Evolutionary conservation across 2,329 filamentous ascomycete genomes (phyloP).

Genomic region (Teratosphaeria epicoccoides): DNA sequence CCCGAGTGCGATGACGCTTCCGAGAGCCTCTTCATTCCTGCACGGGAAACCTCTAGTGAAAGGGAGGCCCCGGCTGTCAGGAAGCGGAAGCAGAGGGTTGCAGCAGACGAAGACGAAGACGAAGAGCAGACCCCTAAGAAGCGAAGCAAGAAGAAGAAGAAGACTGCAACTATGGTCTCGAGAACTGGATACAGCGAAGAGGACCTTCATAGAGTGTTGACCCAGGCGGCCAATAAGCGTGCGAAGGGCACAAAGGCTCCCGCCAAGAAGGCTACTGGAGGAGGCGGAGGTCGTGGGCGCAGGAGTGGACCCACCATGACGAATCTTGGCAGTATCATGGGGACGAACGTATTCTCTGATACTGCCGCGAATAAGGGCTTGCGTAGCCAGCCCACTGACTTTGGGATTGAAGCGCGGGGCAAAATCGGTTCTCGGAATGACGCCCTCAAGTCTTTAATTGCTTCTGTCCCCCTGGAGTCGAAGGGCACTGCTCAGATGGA

Average conservation of each 20-base stretch:
- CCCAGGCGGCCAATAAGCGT: constrained; percentile 2
- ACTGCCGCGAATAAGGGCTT: constrained; percentile 9
- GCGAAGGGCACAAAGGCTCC: background rate
- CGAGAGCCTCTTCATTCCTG: constrained; percentile 6
- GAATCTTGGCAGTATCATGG: constrained; percentile 10
- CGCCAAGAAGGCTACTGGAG: constrained; percentile 3
- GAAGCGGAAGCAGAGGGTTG: constrained; percentile 1
- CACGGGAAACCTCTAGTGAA: background rate
- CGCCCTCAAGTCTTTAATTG: constrained; percentile 32
- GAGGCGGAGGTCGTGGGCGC: constrained; percentile 1
- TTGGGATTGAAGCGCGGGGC: background rate
- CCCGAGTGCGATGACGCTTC: constrained; percentile 5
- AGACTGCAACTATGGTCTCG: background rate
- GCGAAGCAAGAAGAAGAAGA: constrained; percentile 1
- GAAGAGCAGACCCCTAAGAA: background rate
- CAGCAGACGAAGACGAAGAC: constrained; percentile 1
- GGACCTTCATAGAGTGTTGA: constrained; percentile 7
- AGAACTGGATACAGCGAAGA: background rate
- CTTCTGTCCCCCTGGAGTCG: constrained; percentile 9
- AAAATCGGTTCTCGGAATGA: constrained; percentile 18
- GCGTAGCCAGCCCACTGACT: constrained; percentile 11
- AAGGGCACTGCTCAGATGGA: constrained; percentile 21
- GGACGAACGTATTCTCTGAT: constrained; percentile 18
- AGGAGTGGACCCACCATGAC: constrained; percentile 4
- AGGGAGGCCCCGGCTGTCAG: background rate